Percentiles rank a stretch among this genome's conserved stretches.
phyloP scores from a whole-genome alignment of 1,284 basidiomycete species.

The Ustilago nuda region DNA sequence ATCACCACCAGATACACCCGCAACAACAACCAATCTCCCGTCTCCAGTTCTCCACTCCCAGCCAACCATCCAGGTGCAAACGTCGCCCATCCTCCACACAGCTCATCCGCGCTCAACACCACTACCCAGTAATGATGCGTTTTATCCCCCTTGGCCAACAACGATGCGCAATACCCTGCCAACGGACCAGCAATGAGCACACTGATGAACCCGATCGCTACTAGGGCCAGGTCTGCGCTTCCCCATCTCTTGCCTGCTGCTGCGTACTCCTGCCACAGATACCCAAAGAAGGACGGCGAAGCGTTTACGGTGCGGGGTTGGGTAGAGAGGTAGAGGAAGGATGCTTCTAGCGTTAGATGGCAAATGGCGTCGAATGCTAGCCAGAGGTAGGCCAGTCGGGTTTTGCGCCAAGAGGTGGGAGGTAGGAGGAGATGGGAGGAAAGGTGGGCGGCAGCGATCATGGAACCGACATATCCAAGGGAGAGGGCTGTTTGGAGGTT shows the following conservation, averaged over 20 bases:
- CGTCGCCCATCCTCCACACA: slow-evolving; percentile 67
- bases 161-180: slow-evolving; percentile 56
- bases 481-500: slow-evolving; percentile 47
- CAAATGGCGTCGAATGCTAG: slow-evolving; percentile 63
- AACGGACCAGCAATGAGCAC: slow-evolving; percentile 59
- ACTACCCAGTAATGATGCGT: slow-evolving; percentile 62
- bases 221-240: slow-evolving; percentile 53
- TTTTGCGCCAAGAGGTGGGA: slow-evolving; percentile 19
- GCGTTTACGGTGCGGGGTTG: slow-evolving; percentile 51
- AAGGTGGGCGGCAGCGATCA: slow-evolving; percentile 34
- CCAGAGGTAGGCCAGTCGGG: slow-evolving; percentile 55
- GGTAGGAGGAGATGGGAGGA: slow-evolving; percentile 25
- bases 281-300: slow-evolving; percentile 53
- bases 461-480: slow-evolving; percentile 47
- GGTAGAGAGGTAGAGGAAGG: slow-evolving; percentile 60
- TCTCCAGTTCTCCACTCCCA: slow-evolving; percentile 21
- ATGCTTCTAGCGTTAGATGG: slow-evolving; percentile 60
- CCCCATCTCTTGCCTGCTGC: slow-evolving; percentile 62
- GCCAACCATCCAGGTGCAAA: slow-evolving; percentile 64
- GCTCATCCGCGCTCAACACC: slow-evolving; percentile 56
- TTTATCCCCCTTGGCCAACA: slow-evolving; percentile 37
- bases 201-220: slow-evolving; percentile 61
- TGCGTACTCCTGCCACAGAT: slow-evolving; percentile 64
- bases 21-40: slow-evolving; percentile 31
- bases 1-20: slow-evolving; percentile 52